A percentile compares a stretch with the other conserved stretches of the same genome.
Evolutionary conservation across 208 protist species (phyloP).

Genomic region (Blastocrithidia nonstop): DNA sequence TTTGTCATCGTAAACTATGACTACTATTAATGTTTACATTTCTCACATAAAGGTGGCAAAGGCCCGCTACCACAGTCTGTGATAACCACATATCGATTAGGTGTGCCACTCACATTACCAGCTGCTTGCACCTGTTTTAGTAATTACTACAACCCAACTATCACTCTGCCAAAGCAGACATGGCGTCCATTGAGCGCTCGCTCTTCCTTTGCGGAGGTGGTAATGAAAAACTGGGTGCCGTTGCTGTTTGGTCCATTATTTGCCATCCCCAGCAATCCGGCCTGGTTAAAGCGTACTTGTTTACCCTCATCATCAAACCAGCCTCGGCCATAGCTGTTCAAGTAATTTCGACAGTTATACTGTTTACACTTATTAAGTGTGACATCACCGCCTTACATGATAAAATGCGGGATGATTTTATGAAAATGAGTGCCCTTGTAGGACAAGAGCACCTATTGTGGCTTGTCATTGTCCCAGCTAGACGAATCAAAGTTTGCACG

Average conservation of each 20-base stretch:
- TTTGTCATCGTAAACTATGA: too few relatives aligned
- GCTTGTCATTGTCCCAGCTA: constrained; percentile 31
- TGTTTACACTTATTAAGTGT: constrained; percentile 85
- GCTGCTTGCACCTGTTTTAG: constrained; percentile 33
- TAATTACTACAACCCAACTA: constrained; percentile 35
- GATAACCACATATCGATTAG: constrained; percentile 53
- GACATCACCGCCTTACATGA: constrained; percentile 92
- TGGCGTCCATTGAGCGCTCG: constrained; percentile 48
- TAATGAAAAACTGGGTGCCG: constrained; percentile 89
- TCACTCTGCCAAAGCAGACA: constrained; percentile 49
- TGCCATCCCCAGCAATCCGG: constrained; percentile 75
- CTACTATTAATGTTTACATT: too few relatives aligned
- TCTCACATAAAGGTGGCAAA: too few relatives aligned
- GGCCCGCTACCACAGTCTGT: constrained; percentile 65
- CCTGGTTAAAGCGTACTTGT: constrained; percentile 71
- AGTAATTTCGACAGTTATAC: constrained; percentile 60
- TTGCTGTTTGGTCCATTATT: constrained; percentile 89
- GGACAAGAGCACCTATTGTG: constrained; percentile 44
- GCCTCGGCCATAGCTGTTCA: constrained; percentile 69
- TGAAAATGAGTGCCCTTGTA: constrained; percentile 86
- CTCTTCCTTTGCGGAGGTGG: constrained; percentile 37
- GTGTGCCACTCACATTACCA: constrained; percentile 46
- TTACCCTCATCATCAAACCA: constrained; percentile 90
- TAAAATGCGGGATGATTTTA: constrained; percentile 80
- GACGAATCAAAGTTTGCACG: too few relatives aligned